Base-by-base conservation (phyloP, 2,329 filamentous ascomycete species). In the Cadophora malorum region DNA sequence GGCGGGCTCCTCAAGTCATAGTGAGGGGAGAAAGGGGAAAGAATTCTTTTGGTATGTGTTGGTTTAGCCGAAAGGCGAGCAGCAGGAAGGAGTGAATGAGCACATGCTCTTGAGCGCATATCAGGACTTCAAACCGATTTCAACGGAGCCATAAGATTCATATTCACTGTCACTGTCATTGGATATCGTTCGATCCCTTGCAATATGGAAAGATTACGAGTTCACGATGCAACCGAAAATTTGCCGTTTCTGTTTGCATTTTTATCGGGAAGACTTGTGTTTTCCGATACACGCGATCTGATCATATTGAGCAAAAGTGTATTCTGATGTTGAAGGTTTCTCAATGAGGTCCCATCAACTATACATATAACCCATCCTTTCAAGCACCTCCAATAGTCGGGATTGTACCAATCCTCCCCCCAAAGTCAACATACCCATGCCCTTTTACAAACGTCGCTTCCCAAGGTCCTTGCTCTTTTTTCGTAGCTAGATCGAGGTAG, bases 391-490 rank as follows among this genome's bases (percentile, higher is more conserved):
- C n/a, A 41, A 21, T 58, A 4, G 35, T 38, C n/a, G 55, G 55
- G 12, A 58, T 23, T 8, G 38, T 33, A 38, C 61, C 47, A 16
- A 49, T 35, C 33, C 25, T 41, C 28, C 70, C 70, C 9, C 66
- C 49, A 50, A 73, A 75, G 63, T 71, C 67, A 23, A 70, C 68
- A 38, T 74, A 73, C 16, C 72, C 72, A 31, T 63, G 67, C 3
- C 71, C 78, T 60, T 81, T 79, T n/a, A 83, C 80, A 65, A 83
- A 84, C 0, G 81, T 83, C 66, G 80, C 77, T 69, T 78, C 69
- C 83, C 83, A 85, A 2, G 80, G 80, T 0, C 79, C 79, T 62
- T 84, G 82, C 1, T 76, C 72, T 63, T 77, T 74, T 0, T 67
- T 74, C 56, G 80, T 75, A 0, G 81, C 79, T 3, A 86, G 73